Conservation (phyloP, 805 yeast genomes). For the Yarrowia bubula region DNA sequence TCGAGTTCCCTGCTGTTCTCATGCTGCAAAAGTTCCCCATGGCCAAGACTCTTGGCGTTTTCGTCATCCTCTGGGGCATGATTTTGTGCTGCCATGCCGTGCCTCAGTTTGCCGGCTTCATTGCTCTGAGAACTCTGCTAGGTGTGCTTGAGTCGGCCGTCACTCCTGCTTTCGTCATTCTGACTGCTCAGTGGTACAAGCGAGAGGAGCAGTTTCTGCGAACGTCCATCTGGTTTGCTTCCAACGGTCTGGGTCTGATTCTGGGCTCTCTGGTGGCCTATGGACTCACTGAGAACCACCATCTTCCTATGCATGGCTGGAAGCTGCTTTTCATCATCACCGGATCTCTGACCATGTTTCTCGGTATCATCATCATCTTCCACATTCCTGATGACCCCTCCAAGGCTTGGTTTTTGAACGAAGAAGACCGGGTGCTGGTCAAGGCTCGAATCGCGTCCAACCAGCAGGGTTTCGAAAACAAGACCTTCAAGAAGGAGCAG, state of each 20-base stretch:
- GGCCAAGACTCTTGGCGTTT: conserved; percentile 49
- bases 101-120: conserved; percentile 48
- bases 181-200: conserved; percentile 60
- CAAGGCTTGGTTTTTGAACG: conserved; percentile 48
- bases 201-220: conserved; percentile 47
- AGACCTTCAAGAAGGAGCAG: conserved; percentile 53
- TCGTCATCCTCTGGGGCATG: conserved; percentile 60
- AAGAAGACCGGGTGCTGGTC: conserved; percentile 47
- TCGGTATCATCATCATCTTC: conserved; percentile 35
- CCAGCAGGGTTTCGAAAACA: conserved; percentile 58
- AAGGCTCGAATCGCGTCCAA: conserved; percentile 54
- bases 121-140: conserved; percentile 48
- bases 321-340: conserved; percentile 54
- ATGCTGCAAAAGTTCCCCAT: conserved; percentile 57
- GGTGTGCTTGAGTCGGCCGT: conserved; percentile 55
- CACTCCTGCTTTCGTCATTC: conserved; percentile 55
- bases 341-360: conserved; percentile 53
- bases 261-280: conserved; percentile 54
- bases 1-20: conserved; percentile 50
- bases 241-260: conserved; percentile 47
- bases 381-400: conserved; percentile 55
- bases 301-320: conserved; percentile 47
- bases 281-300: conserved; percentile 42
- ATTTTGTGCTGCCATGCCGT: conserved; percentile 50
- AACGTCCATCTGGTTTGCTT: conserved; percentile 46